Evolutionary conservation across 139 green algal genomes (phyloP), one percentile per base, ranked within the genome.

Genomic region (Coccomyxa sp.): DNA sequence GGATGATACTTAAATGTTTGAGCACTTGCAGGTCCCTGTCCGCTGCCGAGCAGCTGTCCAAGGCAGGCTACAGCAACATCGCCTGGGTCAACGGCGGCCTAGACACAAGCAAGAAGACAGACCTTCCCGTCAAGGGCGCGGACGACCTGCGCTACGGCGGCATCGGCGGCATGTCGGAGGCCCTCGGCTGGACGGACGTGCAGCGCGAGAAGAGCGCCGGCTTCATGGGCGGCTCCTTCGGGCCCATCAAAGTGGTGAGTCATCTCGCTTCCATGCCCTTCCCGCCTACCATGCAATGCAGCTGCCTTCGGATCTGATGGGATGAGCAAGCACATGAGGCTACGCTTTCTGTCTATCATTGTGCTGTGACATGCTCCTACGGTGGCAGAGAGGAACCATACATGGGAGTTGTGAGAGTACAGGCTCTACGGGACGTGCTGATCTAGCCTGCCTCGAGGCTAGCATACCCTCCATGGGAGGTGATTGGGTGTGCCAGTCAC

Each of bases 21-120:
- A n/a, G n/a, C n/a, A n/a, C n/a, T n/a, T n/a, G 33, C 77, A 90
- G 87, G 73, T 96, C 91, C 18, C 87, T 98, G 34, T 91, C 82
- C 36, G 82, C 82, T 8, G 77, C 77, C 27, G 82, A 97, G 87
- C 89, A 94, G 85, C 86, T 97, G 29, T 85, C 80, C 31, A 73
- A 82, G 29, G 89, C 90, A 0, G 90, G 93, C 8, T 98, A 98
- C 75, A 22, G 38, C 22, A 85, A 77, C n/a, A 75, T 98, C 71
- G 94, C 90, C 6, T 98, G 94, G 94, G 84, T 97, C 84, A 98
- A 96, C 77, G 94, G 94, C 35, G 94, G 94, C 69, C 89, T 95
- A 35, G 94, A 98, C 82, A 95, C 93, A n/a, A 87, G 87, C 27
- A 74, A 82, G 33, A 82, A 81, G n/a, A 91, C 87, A 33, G 89